These are phyloP conservation scores for Quercus aquifolioides DNA, from an alignment of 306 rosid genomes.

Conservation along the genomic window DNA sequence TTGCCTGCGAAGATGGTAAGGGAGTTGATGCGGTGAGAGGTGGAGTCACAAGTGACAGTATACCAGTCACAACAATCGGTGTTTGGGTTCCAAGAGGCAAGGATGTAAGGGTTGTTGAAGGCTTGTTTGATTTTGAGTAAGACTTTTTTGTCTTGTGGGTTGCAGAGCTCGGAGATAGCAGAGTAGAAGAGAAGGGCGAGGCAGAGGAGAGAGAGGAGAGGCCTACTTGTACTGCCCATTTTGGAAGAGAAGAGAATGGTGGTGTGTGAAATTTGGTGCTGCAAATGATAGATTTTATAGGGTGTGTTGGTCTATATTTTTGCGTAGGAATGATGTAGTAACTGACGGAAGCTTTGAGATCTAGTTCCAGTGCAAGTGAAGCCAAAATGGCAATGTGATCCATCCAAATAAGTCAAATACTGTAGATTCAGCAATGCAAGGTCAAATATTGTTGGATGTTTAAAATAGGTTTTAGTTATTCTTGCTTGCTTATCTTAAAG, in stretches of 20 bases:
- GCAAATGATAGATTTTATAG: neutral
- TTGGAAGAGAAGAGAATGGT: neutral
- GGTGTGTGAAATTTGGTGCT: neutral
- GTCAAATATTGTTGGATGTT: no score
- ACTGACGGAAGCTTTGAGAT: neutral
- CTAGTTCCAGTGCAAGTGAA: neutral
- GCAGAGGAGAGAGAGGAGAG: neutral
- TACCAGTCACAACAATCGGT: slow-evolving; percentile 72
- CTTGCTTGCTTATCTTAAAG: no score
- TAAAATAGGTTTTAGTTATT: no score
- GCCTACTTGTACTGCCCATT: neutral
- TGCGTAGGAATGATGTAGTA: neutral
- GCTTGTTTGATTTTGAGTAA: slow-evolving; percentile 64
- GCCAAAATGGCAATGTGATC: neutral
- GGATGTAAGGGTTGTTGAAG: slow-evolving; percentile 58
- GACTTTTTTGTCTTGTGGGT: slow-evolving; percentile 63
- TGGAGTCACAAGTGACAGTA: slow-evolving; percentile 44
- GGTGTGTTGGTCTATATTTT: neutral
- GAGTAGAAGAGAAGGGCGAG: slow-evolving; percentile 22
- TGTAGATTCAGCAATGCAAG: no score
- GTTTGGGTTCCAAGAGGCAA: slow-evolving; percentile 59
- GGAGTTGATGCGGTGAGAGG: slow-evolving; percentile 59
- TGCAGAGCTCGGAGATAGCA: slow-evolving; percentile 48
- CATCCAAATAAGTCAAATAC: neutral
- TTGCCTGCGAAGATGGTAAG: slow-evolving; percentile 37